Evolutionary conservation across 495 filamentous ascomycete species (phyloP), one percentile per base, ranked within the genome.

Genomic region (Aspergillus olivimuriae): DNA sequence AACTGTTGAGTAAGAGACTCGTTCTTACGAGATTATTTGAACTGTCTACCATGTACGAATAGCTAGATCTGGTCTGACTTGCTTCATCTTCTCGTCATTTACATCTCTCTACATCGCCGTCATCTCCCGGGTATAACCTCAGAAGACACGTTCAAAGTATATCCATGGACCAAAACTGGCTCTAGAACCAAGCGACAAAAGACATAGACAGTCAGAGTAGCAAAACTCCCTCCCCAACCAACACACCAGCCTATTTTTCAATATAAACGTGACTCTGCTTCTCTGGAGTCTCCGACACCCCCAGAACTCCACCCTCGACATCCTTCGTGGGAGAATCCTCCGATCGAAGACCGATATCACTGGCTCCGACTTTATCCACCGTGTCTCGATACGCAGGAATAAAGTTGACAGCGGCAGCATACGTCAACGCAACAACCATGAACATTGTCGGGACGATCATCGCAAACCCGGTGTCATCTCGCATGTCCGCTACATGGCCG

Each of bases 361-460:
- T 67, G 20, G 62, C 69, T 2, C 69, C 68, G 43, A 84, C 76
- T 26, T 74, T 75, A 57, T 84, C 82, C 1, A 77, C 78, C 1
- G 74, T 73, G 34, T 74, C 61, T 15, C 73, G 61, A 49, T 86
- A 86, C 9, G 63, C 45, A 3, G 79, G 78, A 24, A 75, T 65
- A 46, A 84, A 82, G 53, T 86, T 85, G n/a, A 81, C 77, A 7
- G 68, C 65, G 9, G 81, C 12, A 2, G 77, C 66, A 56, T 84
- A 84, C 7, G 70, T 70, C 62, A 69, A 77, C 5, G 80, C 77
- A 16, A 69, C 66, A 23, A 81, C 66, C 57, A 82, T 62, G 34
- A 66, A 68, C 61, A 69, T 66, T 11, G 80, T 60, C 3, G 80
- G 80, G 4, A 83, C 74, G 14, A 76, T 73, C 69, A 76, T 75